Base-by-base conservation (phyloP, 306 rosid genomes). In the Argentina anserina region DNA sequence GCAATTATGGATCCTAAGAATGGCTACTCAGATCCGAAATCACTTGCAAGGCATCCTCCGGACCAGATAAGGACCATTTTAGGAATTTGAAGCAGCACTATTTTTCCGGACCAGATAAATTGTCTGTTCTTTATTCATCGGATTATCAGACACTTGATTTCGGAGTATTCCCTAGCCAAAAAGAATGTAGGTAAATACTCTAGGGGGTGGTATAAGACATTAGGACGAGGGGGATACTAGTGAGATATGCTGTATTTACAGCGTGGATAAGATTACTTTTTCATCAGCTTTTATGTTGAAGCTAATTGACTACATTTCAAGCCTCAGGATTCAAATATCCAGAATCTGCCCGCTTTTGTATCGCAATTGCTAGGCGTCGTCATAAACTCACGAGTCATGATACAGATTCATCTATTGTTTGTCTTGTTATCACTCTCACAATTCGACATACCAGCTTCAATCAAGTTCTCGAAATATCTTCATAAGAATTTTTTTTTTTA, bases 1-100 rank as follows among this genome's bases (percentile, higher is more conserved):
- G 95, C 88, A 65, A 90, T 94, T 70, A 84, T 89, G 96, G 93
- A 94, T 78, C 95, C 99, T 49, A 84, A 83, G 76, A 94, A 90
- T 78, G 89, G 92, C 34, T 94, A 89, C 76, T 88, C 89, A 1
- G 99, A 91, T 17, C 93, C 99, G 53, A 88, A 88, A 81, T 87
- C 96, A 21, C 76, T 89, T 85, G 99, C 95, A 62, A 91, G 99
- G 90, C 99, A 94, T 82, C 96, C 99, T 60, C 99, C 97, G 43
- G 80, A 94, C 83, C 99, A 94, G 90, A 94, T 94, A 75, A 91
- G 95, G 88, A 94, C 97, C 82, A 94, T 94, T 63, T 75, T 94
- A 78, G 99, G 99, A 73, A 89, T 94, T 79, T 93, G 80, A 86
- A 60, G 78, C 73, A 11, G 23, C 53, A 56, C 40, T n/a, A 41